A percentile compares a stretch with the other conserved stretches of the same genome.
These are phyloP conservation scores for Leccinum subgranulosum DNA, from an alignment of 768 basidiomycete genomes.

Conservation along the genomic window DNA sequence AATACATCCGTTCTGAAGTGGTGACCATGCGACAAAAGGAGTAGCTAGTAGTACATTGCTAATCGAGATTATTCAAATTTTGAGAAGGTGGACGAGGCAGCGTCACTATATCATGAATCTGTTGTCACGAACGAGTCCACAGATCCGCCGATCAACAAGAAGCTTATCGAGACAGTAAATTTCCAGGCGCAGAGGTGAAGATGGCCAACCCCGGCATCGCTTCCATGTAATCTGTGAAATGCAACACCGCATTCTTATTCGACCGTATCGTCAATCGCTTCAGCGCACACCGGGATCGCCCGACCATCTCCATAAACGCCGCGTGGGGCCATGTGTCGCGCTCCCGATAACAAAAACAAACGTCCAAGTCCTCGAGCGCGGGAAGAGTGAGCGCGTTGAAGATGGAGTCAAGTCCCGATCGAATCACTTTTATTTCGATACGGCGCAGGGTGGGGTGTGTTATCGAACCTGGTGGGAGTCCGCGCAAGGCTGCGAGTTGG, in stretches of 20 bases:
- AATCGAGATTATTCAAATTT: neutral
- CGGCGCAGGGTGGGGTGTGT: conserved; percentile 16
- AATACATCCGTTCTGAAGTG: neutral
- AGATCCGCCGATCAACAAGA: neutral
- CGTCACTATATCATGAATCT: neutral
- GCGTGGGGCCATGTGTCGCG: conserved; percentile 28
- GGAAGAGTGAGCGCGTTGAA: conserved; percentile 23
- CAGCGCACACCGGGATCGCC: conserved; percentile 24
- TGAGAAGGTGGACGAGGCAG: neutral
- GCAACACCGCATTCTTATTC: conserved; percentile 16
- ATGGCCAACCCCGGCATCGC: conserved; percentile 20
- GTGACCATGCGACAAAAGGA: neutral
- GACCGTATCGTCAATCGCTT: conserved; percentile 24
- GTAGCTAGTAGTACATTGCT: neutral
- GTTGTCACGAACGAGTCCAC: neutral
- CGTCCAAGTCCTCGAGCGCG: conserved; percentile 29
- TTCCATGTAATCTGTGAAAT: conserved; percentile 23
- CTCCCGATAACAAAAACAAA: conserved; percentile 31
- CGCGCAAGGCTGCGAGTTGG: conserved; percentile 8
- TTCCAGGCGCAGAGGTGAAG: conserved; percentile 9
- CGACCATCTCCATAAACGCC: conserved; percentile 22
- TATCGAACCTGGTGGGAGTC: conserved; percentile 12
- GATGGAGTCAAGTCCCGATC: conserved; percentile 20
- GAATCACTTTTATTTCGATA: conserved; percentile 30
- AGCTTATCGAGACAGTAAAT: neutral